Evolutionary conservation across 257 asterid species (phyloP), one percentile per base, ranked within the genome.

Genomic region (Dorcoceras hygrometricum): DNA sequence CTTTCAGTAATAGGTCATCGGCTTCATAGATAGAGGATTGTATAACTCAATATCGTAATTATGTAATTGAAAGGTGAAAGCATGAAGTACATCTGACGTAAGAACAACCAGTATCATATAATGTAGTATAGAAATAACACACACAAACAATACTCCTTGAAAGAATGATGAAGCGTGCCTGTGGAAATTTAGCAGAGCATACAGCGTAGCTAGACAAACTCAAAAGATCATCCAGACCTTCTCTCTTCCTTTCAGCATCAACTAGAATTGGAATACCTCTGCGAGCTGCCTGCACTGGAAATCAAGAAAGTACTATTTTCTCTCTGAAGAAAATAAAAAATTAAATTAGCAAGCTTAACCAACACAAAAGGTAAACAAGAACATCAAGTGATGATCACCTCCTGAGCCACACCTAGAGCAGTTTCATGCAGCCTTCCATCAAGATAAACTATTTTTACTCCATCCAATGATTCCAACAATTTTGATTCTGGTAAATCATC

Each of bases 251-350:
- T 82, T 93, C 99, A 28, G 96, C 95, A 48, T 93, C 99, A 71
- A 88, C 63, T 75, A 93, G 78, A 73, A 94, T 87, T 23, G 97
- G 99, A 67, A 94, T 85, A 68, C 93, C 90, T 77, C 84, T 78
- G 81, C 85, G 83, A 53, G 84, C 75, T 83, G 97, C 99, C 99
- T 94, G 94, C 92, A 83, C 95, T 84, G 95, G 87, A 87, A 81
- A 73, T 71, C 74, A 76, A 75, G 81, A 73, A 76, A 67, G 29
- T 63, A 77, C 63, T 71, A 76, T 76, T 73, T 71, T 75, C 80
- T 71, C 71, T 71, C 73, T 67, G 59, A 11, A 70, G 72, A 63
- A 18, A 23, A 57, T 11, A 34, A 46, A 36, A 4, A 36, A 57
- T 36, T 54, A 59, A 27, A 59, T 60, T 62, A 56, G 58, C 23